Evolutionary conservation across 2,329 filamentous ascomycete genomes (phyloP).

Genomic region (Penicillium sp.): DNA sequence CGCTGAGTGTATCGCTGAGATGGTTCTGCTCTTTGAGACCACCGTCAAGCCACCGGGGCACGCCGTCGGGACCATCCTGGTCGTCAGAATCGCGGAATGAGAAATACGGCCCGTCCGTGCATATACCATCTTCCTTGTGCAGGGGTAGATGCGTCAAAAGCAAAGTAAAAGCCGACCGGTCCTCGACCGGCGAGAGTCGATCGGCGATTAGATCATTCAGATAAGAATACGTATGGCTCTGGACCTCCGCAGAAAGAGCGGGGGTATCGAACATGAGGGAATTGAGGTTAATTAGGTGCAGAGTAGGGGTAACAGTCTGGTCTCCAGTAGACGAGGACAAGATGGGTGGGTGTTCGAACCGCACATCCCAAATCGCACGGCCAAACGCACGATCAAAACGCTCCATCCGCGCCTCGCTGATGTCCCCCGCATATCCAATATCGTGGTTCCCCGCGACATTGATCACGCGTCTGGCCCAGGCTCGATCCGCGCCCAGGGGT

Average conservation of each 20-base stretch:
- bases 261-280: constrained; percentile 92
- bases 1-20: constrained; percentile 69
- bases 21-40: constrained; percentile 85
- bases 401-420: constrained; percentile 70
- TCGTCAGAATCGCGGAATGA: constrained; percentile 69
- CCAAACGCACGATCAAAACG: constrained; percentile 86
- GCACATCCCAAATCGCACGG: constrained; percentile 84
- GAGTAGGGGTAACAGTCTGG: constrained; percentile 51
- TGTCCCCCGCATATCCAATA: constrained; percentile 90
- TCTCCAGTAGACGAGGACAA: constrained; percentile 12
- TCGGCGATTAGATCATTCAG: constrained; percentile 59
- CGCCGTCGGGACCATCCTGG: constrained; percentile 55
- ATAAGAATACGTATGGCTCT: constrained; percentile 75
- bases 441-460: constrained; percentile 96
- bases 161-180: constrained; percentile 70
- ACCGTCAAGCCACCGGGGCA: constrained; percentile 39
- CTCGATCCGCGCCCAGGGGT: constrained; percentile 41
- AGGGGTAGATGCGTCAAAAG: constrained; percentile 90
- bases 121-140: constrained; percentile 78
- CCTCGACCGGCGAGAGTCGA: constrained; percentile 58
- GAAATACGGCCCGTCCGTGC: constrained; percentile 81
- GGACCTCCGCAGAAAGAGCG: constrained; percentile 64
- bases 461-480: constrained; percentile 76
- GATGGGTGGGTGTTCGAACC: constrained; percentile 61
- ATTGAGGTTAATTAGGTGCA: constrained; percentile 85